Conservation (phyloP, 2,329 filamentous ascomycete genomes). For the Ceratocystis lukuohia region DNA sequence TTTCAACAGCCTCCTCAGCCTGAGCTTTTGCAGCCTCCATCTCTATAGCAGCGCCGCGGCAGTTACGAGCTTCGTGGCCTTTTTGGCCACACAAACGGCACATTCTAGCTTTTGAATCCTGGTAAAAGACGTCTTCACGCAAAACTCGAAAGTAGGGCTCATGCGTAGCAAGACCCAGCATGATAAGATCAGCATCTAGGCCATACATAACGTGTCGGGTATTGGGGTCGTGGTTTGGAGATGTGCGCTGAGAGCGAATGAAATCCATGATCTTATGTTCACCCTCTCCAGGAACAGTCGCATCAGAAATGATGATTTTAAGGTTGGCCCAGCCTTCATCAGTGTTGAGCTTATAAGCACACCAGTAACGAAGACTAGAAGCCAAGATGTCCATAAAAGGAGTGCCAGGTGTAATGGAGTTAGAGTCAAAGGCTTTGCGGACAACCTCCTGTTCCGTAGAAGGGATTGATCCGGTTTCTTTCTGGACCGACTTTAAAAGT, state of each 20-base stretch:
- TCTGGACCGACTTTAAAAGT: slow-evolving; percentile 69
- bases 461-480: slow-evolving; percentile 49
- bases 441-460: slow-evolving; percentile 37
- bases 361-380: slow-evolving; percentile 84
- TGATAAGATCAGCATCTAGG: slow-evolving; percentile 94
- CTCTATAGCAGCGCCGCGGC: slow-evolving; percentile 74
- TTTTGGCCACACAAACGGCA: slow-evolving; percentile 87
- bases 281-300: slow-evolving; percentile 91
- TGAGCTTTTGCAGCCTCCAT: slow-evolving; percentile 28
- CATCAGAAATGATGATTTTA: slow-evolving; percentile 97
- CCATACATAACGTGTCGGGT: slow-evolving; percentile 97
- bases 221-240: slow-evolving; percentile 86
- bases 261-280: slow-evolving; percentile 99
- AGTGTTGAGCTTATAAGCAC: slow-evolving; percentile 91
- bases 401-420: slow-evolving; percentile 83
- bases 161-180: slow-evolving; percentile 92
- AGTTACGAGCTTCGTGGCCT: slow-evolving; percentile 79
- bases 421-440: slow-evolving; percentile 86
- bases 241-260: slow-evolving; percentile 80
- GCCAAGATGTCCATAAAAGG: slow-evolving; percentile 98
- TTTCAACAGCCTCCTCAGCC: slow-evolving; percentile 22
- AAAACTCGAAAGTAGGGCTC: slow-evolving; percentile 94
- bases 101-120: slow-evolving; percentile 66
- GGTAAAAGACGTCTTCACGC: slow-evolving; percentile 90
- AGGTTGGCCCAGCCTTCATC: slow-evolving; percentile 91